Base-by-base conservation (phyloP, 495 filamentous ascomycete species). In the Aspergillus cavernicola region DNA sequence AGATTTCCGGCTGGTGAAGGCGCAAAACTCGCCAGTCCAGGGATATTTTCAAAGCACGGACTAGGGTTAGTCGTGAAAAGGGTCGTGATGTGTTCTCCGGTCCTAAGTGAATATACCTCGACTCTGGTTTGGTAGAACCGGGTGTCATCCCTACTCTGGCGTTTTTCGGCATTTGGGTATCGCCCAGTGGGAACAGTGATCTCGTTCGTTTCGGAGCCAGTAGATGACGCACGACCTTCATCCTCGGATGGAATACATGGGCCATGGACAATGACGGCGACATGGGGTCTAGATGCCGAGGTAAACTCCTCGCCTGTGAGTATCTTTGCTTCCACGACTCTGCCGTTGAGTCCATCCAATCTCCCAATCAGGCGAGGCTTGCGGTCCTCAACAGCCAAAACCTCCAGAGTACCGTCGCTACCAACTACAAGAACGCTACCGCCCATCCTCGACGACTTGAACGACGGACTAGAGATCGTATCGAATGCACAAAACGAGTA, bases 401-500 rank as follows among this genome's bases (percentile, higher is more conserved):
- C 76, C 48, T 93, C 85, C 43, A 95, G 61, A 0, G 81, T 81
- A 22, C 87, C 82, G 58, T 93, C 84, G 44, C 83, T 89, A 6
- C 90, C 91, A 16, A 88, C 78, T 0, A 95, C 63, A 35, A 92
- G 70, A 20, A 91, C 88, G 60, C 80, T 87, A 42, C 85, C 80
- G 26, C 76, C 79, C 31, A 78, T 75, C 26, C 75, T 69, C 3
- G 73, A 62, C 40, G 57, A 68, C 67, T 63, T 81, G 69, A 61
- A 69, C 55, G 44, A 75, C 8, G 73, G 65, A 37, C 70, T 76
- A 2, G 80, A 68, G 16, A 93, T 69, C 13, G 71, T 80, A 62
- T 93, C 90, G 58, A 92, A 90, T n/a, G 84, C 83, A 61, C 89
- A 93, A 62, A 83, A 88, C 36, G 84, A 88, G 11, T 87, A 85